These are phyloP conservation scores for Wallacemonas sp. DNA, from an alignment of 208 protist species.

Conservation along the genomic window DNA sequence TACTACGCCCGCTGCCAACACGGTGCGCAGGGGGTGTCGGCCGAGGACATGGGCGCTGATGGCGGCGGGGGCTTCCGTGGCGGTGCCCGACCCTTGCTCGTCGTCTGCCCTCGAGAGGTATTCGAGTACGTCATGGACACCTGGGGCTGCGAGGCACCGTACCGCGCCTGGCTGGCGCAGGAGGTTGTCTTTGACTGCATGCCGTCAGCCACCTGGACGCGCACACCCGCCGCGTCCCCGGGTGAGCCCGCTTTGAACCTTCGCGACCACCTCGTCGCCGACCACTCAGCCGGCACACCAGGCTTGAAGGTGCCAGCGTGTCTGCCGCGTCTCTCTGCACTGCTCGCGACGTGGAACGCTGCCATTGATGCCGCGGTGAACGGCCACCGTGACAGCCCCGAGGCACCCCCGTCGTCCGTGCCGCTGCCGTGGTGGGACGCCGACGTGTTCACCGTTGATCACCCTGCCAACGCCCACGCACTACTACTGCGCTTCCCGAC, in stretches of 20 bases:
- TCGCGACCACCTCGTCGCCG: too few species aligned
- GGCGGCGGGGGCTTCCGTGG: too few species aligned
- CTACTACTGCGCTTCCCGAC: slow-evolving; percentile 77
- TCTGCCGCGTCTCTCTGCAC: slow-evolving; percentile 21
- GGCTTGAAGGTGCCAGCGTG: neutral
- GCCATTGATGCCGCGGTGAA: neutral
- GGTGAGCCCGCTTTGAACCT: neutral
- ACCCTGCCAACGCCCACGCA: slow-evolving; percentile 85
- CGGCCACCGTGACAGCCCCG: neutral
- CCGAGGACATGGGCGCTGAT: too few species aligned
- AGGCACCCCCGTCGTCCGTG: neutral
- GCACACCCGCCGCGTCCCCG: slow-evolving; percentile 7
- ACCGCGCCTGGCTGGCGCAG: slow-evolving; percentile 35
- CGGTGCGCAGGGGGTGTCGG: neutral
- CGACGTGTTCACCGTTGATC: slow-evolving; percentile 76
- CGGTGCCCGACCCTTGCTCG: too few species aligned
- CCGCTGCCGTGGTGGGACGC: slow-evolving; percentile 40
- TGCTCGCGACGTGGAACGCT: slow-evolving; percentile 19
- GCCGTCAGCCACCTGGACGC: slow-evolving; percentile 15
- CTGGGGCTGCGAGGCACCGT: slow-evolving; percentile 42
- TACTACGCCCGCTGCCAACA: slow-evolving; percentile 11
- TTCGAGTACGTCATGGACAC: slow-evolving; percentile 54
- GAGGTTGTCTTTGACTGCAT: slow-evolving; percentile 73
- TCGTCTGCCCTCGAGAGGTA: slow-evolving; percentile 80
- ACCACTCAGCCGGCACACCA: too few species aligned